Evolutionary conservation across 2,329 filamentous ascomycete genomes (phyloP).

Genomic region (Penicillium sp.): DNA sequence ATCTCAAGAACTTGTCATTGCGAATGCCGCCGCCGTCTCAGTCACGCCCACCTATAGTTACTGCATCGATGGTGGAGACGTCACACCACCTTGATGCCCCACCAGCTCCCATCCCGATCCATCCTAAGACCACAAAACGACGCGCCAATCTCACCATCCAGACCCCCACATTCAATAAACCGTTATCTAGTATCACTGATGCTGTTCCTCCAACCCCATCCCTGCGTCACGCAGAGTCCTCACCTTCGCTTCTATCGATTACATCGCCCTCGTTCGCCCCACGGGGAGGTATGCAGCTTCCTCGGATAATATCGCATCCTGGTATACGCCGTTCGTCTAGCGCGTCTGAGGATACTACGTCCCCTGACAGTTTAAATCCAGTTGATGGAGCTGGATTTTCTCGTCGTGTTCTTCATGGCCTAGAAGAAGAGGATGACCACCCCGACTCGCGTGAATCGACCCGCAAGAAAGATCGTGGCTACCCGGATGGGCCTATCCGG

Average conservation of each 20-base stretch:
- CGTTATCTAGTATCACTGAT: conserved; percentile 41
- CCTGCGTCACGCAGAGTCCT: conserved; percentile 61
- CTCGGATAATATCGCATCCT: conserved; percentile 38
- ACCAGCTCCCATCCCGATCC: conserved; percentile 57
- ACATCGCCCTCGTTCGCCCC: conserved; percentile 52
- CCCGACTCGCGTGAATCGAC: conserved; percentile 54
- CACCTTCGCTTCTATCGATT: conserved; percentile 56
- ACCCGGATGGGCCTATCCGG: conserved; percentile 62
- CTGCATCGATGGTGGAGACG: conserved; percentile 49
- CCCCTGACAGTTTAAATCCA: conserved; percentile 26
- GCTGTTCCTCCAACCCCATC: conserved; percentile 60
- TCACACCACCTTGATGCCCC: conserved; percentile 49
- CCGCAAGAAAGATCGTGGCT: conserved; percentile 61
- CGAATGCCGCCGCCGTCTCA: conserved; percentile 53
- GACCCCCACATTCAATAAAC: conserved; percentile 52
- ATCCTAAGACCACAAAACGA: conserved; percentile 53
- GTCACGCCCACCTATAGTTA: conserved; percentile 48
- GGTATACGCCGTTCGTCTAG: conserved; percentile 28
- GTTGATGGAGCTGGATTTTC: conserved; percentile 26
- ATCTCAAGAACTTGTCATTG: conserved; percentile 63
- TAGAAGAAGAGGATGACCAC: conserved; percentile 52
- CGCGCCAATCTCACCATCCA: conserved; percentile 61
- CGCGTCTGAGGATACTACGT: conserved; percentile 23
- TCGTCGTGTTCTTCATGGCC: conserved; percentile 42
- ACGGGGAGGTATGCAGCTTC: conserved; percentile 52